These are phyloP conservation scores for Hymenoscyphus fructigenus DNA, from an alignment of 2,329 filamentous ascomycete genomes.

Conservation along the genomic window DNA sequence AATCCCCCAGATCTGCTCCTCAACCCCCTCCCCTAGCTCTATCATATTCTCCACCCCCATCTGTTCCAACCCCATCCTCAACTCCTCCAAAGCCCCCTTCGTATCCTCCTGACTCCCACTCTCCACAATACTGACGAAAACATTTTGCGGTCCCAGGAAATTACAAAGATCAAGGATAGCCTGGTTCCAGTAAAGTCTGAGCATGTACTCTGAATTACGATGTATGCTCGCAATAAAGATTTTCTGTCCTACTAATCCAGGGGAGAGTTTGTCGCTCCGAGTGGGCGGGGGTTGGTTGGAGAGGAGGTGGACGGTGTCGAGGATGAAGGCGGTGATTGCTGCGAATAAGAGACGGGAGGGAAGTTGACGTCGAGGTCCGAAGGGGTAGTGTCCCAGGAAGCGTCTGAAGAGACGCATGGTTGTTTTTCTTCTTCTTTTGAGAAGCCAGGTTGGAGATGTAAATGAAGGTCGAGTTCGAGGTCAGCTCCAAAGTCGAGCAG, in stretches of 20 bases:
- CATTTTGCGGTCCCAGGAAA: constrained; percentile 59
- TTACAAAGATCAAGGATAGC: constrained; percentile 58
- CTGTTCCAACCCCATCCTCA: not conserved
- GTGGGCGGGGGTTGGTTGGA: not conserved
- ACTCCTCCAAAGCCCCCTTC: not conserved
- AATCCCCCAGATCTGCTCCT: constrained; percentile 21
- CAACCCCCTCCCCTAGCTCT: constrained; percentile 19
- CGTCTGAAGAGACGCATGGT: not conserved
- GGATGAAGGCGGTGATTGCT: not conserved
- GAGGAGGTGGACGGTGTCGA: constrained; percentile 1
- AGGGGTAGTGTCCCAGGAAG: too few relatives aligned
- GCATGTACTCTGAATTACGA: constrained; percentile 63
- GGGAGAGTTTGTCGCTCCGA: not conserved
- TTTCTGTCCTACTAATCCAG: constrained; percentile 19
- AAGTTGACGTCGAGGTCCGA: too few relatives aligned
- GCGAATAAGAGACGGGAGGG: not conserved
- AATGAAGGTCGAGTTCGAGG: too few relatives aligned
- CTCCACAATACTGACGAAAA: constrained; percentile 67
- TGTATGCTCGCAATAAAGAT: constrained; percentile 70
- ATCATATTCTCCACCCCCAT: constrained; percentile 45
- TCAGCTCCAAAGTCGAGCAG: too few relatives aligned
- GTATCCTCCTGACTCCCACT: constrained; percentile 69
- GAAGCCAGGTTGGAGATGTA: too few relatives aligned
- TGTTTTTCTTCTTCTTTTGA: too few relatives aligned
- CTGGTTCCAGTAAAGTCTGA: constrained; percentile 61